A percentile compares a stretch with the other conserved stretches of the same genome.
Conservation (phyloP, 2,329 filamentous ascomycete genomes). For the Penicillium occitanis region DNA sequence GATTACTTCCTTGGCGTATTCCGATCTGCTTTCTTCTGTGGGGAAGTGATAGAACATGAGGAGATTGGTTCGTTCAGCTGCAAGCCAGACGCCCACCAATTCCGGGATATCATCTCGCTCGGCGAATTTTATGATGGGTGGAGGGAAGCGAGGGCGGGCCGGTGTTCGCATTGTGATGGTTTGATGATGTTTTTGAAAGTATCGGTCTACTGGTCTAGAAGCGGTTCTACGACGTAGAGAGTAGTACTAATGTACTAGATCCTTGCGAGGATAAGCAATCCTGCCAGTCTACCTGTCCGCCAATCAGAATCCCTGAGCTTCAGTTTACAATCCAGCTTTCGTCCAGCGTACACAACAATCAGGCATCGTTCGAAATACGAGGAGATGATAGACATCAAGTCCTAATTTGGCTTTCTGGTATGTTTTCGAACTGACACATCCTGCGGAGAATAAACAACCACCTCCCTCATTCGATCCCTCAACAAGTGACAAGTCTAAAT, state of each 20-base stretch:
- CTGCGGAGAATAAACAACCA: not conserved
- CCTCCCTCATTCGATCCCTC: not conserved
- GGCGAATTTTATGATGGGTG: conserved; percentile 3
- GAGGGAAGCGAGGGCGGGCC: not conserved
- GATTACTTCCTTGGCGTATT: conserved; percentile 1
- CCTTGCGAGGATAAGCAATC: not conserved
- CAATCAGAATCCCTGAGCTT: not conserved
- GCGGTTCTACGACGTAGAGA: not conserved
- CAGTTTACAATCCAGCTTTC: not conserved
- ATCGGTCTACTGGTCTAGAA: not conserved
- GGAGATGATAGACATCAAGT: not conserved
- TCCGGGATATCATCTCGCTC: conserved; percentile 6
- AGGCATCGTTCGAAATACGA: not conserved
- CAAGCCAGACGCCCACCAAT: not conserved
- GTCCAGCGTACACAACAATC: not conserved
- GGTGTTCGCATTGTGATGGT: conserved; percentile 1
- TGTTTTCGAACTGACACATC: not conserved
- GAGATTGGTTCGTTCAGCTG: conserved; percentile 3
- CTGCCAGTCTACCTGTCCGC: not conserved
- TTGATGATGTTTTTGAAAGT: not conserved
- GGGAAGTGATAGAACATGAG: conserved; percentile 10
- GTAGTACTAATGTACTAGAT: not conserved
- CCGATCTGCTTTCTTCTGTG: conserved; percentile 3
- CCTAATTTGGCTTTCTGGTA: not conserved
- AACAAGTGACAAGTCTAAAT: not conserved